Percentiles rank a stretch among this genome's conserved stretches.
Conservation (phyloP, 192 early-diverging fungal genomes). For the Backusella mclennaniae region DNA sequence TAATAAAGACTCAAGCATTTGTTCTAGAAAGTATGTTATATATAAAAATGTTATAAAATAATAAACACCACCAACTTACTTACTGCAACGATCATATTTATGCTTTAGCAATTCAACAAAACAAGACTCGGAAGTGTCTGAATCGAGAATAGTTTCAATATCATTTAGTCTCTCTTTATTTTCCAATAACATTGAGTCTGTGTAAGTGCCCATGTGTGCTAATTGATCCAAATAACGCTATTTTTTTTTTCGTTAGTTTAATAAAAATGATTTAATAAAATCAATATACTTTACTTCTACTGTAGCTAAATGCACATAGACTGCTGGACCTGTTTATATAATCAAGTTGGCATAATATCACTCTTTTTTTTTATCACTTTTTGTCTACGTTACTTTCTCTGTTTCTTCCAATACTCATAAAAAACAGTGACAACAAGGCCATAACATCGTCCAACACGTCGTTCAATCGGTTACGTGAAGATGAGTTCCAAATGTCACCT, state of each 20-base stretch:
- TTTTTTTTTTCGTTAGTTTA: neutral
- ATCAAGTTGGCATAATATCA: neutral
- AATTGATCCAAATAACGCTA: conserved; percentile 39
- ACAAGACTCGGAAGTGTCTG: conserved; percentile 39
- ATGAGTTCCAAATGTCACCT: conserved; percentile 17
- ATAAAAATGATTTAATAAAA: neutral
- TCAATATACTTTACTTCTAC: conserved; percentile 55
- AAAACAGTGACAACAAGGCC: conserved; percentile 75
- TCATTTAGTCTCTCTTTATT: conserved; percentile 58
- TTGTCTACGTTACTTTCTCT: conserved; percentile 49
- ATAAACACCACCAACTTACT: conserved; percentile 15
- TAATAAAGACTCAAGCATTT: neutral
- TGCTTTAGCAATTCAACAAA: conserved; percentile 43
- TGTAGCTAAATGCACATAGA: conserved; percentile 73
- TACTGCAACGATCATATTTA: conserved; percentile 41
- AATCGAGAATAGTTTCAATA: conserved; percentile 56
- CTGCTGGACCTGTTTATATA: conserved; percentile 48
- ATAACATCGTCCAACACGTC: conserved; percentile 74
- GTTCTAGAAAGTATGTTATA: conserved; percentile 7
- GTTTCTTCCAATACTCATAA: conserved; percentile 73
- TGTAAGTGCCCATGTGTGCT: conserved; percentile 35
- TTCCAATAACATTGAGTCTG: conserved; percentile 58
- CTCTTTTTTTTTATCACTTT: neutral
- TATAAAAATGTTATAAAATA: neutral
- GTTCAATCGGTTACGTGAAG: conserved; percentile 53